Conservation (phyloP, 257 asterid genomes). For the Solanum neorickii region DNA sequence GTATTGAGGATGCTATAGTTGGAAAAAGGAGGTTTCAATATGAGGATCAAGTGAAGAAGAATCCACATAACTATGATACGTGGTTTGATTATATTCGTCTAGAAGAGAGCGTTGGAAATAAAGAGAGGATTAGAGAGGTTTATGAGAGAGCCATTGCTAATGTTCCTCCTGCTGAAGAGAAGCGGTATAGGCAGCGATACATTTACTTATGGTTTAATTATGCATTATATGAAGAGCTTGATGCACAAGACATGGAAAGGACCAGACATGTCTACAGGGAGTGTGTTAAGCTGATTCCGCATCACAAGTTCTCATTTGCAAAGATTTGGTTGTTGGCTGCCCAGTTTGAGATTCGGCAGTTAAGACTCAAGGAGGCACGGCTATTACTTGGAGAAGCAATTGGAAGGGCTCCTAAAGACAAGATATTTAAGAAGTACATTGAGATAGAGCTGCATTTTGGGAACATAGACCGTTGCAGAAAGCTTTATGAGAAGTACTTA, state of each 20-base stretch:
- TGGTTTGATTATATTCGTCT: not conserved
- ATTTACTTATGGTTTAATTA: not conserved
- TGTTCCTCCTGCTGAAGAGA: not conserved
- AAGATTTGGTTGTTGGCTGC: not conserved
- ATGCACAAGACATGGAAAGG: not conserved
- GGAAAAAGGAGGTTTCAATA: not conserved
- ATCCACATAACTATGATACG: not conserved
- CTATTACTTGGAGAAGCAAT: conserved; percentile 16
- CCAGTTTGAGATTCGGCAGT: not conserved
- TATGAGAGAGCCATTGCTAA: not conserved
- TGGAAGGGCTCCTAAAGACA: conserved; percentile 17
- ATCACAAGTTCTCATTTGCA: not conserved
- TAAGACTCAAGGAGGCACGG: conserved; percentile 1
- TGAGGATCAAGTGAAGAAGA: not conserved
- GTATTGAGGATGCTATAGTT: not conserved
- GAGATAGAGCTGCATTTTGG: not conserved
- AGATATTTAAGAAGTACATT: not conserved
- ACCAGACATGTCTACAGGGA: not conserved
- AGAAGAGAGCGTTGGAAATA: not conserved
- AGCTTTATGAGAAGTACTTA: no score
- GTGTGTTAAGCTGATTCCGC: not conserved
- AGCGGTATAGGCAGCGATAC: not conserved
- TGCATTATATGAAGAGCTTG: not conserved
- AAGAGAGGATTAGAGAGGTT: not conserved
- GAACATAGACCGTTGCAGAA: not conserved